Conservation (phyloP, 805 yeast species). For the Crinitomyces ghanaensis region DNA sequence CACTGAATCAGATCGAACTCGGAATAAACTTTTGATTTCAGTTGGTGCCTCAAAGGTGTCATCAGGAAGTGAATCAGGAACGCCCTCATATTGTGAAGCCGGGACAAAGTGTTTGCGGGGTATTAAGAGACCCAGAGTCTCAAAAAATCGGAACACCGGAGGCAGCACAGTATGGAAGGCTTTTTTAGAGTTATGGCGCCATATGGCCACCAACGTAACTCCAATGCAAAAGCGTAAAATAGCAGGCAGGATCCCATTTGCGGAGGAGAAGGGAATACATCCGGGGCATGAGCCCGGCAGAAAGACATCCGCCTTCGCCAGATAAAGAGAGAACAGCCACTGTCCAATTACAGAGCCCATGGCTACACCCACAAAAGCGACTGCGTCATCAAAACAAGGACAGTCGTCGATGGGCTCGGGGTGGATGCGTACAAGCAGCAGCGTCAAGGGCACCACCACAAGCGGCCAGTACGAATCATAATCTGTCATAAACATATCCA, state of each 20-base stretch:
- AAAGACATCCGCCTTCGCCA: too few relatives aligned
- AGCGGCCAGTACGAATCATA: constrained; percentile 5
- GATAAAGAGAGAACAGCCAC: constrained; percentile 28
- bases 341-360: constrained; percentile 61
- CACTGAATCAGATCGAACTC: constrained; percentile 27
- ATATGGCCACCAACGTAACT: constrained; percentile 44
- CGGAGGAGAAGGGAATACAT: constrained; percentile 15
- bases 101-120: constrained; percentile 31
- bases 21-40: constrained; percentile 22
- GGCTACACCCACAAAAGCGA: constrained; percentile 83
- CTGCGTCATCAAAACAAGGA: constrained; percentile 93
- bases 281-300: too few relatives aligned
- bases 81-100: constrained; percentile 26
- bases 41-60: constrained; percentile 22
- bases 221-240: constrained; percentile 49
- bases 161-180: constrained; percentile 44
- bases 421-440: constrained; percentile 51
- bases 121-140: constrained; percentile 27
- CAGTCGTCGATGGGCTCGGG: constrained; percentile 85
- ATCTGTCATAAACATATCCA: constrained; percentile 36
- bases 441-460: constrained; percentile 19
- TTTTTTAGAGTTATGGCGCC: constrained; percentile 73
- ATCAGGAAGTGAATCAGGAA: constrained; percentile 27
- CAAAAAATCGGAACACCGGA: constrained; percentile 40
- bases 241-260: constrained; percentile 23